Percentiles rank a stretch among this genome's conserved stretches.
phyloP scores from a whole-genome alignment of 176 grass and related monocot genomes.

The Cenchrus fungigraminus region DNA sequence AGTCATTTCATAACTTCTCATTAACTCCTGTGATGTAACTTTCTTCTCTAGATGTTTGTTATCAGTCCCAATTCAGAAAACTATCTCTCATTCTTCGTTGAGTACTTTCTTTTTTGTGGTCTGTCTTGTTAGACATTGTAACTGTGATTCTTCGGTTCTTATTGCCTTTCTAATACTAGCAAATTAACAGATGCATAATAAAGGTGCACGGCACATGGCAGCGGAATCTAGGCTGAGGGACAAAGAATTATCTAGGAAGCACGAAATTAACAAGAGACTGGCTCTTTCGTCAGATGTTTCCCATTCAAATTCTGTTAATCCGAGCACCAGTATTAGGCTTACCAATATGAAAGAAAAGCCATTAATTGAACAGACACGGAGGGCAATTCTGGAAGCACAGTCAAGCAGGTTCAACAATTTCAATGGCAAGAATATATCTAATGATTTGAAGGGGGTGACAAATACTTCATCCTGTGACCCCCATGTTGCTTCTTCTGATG shows the following conservation, averaged over 20 bases:
- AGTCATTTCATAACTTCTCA: neutral
- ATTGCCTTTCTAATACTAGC: conserved; percentile 13
- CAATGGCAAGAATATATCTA: conserved; percentile 25
- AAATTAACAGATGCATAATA: conserved; percentile 76
- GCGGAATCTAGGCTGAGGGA: conserved; percentile 56
- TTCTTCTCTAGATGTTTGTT: neutral
- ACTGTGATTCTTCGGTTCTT: conserved; percentile 4
- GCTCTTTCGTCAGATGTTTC: conserved; percentile 56
- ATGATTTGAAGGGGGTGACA: conserved; percentile 28
- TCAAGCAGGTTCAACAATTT: conserved; percentile 48
- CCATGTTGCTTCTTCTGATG: conserved; percentile 1
- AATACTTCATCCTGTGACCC: conserved; percentile 19
- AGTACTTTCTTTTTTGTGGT: conserved; percentile 34
- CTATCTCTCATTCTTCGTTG: neutral
- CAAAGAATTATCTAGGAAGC: conserved; percentile 60
- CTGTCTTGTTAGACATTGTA: neutral
- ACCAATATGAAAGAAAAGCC: conserved; percentile 49
- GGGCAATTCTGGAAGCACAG: conserved; percentile 66
- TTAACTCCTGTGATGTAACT: neutral
- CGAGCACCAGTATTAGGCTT: neutral
- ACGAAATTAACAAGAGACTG: conserved; percentile 69
- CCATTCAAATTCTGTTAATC: conserved; percentile 36
- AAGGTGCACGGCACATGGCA: conserved; percentile 69
- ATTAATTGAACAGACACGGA: conserved; percentile 59
- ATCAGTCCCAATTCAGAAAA: neutral